Base-by-base conservation (phyloP, 2,329 filamentous ascomycete species). In the Fusarium sarcochroum region DNA sequence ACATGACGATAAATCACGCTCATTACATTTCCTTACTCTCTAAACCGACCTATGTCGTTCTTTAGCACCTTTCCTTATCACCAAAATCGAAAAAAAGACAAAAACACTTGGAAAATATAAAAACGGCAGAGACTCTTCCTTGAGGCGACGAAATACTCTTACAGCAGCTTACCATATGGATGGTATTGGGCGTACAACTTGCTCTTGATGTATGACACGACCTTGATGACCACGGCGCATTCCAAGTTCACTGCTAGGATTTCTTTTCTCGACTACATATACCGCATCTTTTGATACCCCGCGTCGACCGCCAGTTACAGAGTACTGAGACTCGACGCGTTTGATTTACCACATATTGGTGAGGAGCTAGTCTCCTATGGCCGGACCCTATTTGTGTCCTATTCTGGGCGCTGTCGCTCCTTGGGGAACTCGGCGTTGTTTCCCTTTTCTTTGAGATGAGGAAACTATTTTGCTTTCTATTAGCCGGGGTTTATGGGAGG, bases 1-100 rank as follows among this genome's bases (percentile, higher is more conserved):
- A 58, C 30, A 7, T 50, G 50, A 58, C 55, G 60, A 59, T 58
- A 67, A 46, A 47, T 18, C 44, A 68, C 73, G 37, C 62, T 75
- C 73, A 30, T 74, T 75, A 56, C 38, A 48, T 70, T 74, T 66
- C 57, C 59, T 73, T 68, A 27, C 18, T 50, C 38, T 62, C 46
- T 54, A 27, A 58, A 73, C 73, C 72, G 64, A 78, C 76, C 70
- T 51, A 57, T 76, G 78, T 79, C 78, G 53, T 58, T 80, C 78
- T 47, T 73, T 79, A 52, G 51, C 7, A 68, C 48, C 60, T 76
- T 79, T 77, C 70, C 72, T 78, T 76, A 44, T 44, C 35, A 58
- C 27, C 53, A 57, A 27, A 62, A 61, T 62, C 66, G 53, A 25
- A 18, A 38, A 52, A 63, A 70, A 61, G 14, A 13, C 50, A 27